A percentile compares a stretch with the other conserved stretches of the same genome.
phyloP scores from a whole-genome alignment of 1,139 yeast species.

The Yamadazyma diddensiae region DNA sequence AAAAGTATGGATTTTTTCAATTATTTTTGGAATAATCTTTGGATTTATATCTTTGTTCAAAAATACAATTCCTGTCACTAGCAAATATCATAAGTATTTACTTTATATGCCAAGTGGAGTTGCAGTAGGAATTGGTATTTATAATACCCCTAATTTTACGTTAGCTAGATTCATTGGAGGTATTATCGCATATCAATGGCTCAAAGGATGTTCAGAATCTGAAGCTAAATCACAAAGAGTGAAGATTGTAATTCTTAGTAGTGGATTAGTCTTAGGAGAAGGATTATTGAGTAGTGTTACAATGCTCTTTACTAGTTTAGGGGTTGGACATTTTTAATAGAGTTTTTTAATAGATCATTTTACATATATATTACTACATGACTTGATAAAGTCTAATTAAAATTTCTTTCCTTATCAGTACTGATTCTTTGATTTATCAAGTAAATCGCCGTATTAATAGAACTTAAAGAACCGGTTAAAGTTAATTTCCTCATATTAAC shows the following conservation, averaged over 20 bases:
- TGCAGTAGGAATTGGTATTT: slow-evolving; percentile 95
- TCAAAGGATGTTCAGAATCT: slow-evolving; percentile 29
- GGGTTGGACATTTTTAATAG: slow-evolving; percentile 25
- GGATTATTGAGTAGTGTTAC: slow-evolving; percentile 83
- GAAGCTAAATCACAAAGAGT: slow-evolving; percentile 47
- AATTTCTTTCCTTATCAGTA: slow-evolving; percentile 53
- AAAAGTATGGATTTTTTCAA: slow-evolving; percentile 62
- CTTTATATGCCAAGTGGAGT: slow-evolving; percentile 85
- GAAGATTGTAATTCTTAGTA: slow-evolving; percentile 78
- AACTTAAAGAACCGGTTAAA: slow-evolving; percentile 64
- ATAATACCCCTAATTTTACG: slow-evolving; percentile 90
- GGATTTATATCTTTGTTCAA: slow-evolving; percentile 66
- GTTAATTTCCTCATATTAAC: slow-evolving; percentile 63
- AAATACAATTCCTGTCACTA: slow-evolving; percentile 44
- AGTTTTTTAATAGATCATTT: not conserved
- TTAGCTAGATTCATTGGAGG: slow-evolving; percentile 93
- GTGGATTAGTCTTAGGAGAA: slow-evolving; percentile 92
- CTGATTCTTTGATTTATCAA: slow-evolving; percentile 76
- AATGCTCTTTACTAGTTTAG: slow-evolving; percentile 70
- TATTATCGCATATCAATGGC: slow-evolving; percentile 62
- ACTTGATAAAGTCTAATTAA: slow-evolving; percentile 14
- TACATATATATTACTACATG: slow-evolving; percentile 1
- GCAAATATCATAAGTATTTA: slow-evolving; percentile 40
- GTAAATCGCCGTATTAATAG: slow-evolving; percentile 75
- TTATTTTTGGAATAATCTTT: slow-evolving; percentile 66